A percentile compares a stretch with the other conserved stretches of the same genome.
Conservation (phyloP, 2,329 filamentous ascomycete species). For the Cercospora nicotianae region DNA sequence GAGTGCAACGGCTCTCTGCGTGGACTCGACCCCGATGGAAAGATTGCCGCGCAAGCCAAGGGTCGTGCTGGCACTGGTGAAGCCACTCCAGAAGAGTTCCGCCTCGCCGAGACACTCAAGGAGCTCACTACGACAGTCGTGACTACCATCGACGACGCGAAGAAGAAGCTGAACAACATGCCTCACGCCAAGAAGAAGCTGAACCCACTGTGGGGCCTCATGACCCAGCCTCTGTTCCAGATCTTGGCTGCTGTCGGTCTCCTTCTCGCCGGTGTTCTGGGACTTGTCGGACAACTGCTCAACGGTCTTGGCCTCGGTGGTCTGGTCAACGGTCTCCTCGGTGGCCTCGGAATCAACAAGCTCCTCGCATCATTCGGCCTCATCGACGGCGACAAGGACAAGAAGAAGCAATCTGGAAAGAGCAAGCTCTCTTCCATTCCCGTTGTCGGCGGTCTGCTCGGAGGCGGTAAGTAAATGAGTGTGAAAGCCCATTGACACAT, state of each 20-base stretch:
- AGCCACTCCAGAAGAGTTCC: constrained; percentile 79
- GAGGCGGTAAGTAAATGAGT: constrained; percentile 41
- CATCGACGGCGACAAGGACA: constrained; percentile 53
- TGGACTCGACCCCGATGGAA: constrained; percentile 83
- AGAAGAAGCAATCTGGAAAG: constrained; percentile 38
- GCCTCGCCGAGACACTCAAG: constrained; percentile 80
- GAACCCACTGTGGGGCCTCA: constrained; percentile 81
- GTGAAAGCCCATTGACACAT: constrained; percentile 6
- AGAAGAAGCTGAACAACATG: constrained; percentile 87
- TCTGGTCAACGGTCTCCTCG: constrained; percentile 74
- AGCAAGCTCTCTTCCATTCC: constrained; percentile 42
- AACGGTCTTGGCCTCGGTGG: constrained; percentile 80
- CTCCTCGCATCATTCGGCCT: constrained; percentile 72
- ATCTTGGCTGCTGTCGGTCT: constrained; percentile 87
- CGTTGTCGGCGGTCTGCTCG: constrained; percentile 51
- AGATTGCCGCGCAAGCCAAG: constrained; percentile 82
- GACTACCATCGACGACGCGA: constrained; percentile 80
- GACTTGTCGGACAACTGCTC: constrained; percentile 77
- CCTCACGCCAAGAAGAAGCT: constrained; percentile 93
- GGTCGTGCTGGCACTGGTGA: constrained; percentile 72
- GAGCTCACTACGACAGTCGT: constrained; percentile 80
- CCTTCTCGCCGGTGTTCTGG: constrained; percentile 77
- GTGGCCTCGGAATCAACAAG: constrained; percentile 73
- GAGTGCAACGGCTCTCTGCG: constrained; percentile 86
- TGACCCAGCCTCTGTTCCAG: constrained; percentile 85